phyloP scores from a whole-genome alignment of 2,329 filamentous ascomycete genomes.

The Onygena corvina region DNA sequence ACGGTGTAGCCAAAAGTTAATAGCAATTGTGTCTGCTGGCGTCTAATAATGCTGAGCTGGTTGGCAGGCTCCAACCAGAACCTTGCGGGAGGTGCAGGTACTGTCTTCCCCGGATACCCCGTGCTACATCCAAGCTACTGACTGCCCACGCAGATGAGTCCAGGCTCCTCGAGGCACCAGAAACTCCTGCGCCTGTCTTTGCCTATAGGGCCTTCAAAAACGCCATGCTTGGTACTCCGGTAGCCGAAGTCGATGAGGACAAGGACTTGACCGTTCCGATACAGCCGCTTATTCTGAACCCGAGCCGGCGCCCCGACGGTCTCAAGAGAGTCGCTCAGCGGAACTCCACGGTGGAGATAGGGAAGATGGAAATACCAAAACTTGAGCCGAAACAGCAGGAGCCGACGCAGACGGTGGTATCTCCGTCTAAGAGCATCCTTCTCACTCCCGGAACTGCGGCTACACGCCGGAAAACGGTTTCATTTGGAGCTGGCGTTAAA shows the following conservation, averaged over 20 bases:
- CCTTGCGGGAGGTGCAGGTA: conserved; percentile 22
- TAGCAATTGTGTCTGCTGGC: background rate
- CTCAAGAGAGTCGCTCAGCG: conserved; percentile 15
- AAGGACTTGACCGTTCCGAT: conserved; percentile 17
- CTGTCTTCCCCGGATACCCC: conserved; percentile 11
- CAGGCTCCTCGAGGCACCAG: conserved; percentile 42
- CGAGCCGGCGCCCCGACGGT: conserved; percentile 6
- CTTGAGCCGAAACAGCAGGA: conserved; percentile 13
- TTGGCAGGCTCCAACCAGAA: conserved; percentile 22
- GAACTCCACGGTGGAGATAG: conserved; percentile 12
- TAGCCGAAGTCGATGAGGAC: conserved; percentile 40
- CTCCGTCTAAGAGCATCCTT: conserved; percentile 52
- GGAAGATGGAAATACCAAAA: conserved; percentile 5
- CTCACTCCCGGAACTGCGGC: conserved; percentile 49
- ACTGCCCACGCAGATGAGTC: conserved; percentile 11
- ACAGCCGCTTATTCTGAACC: conserved; percentile 12
- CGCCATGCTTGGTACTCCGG: conserved; percentile 43
- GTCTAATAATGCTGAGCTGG: conserved; percentile 25
- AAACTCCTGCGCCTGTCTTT: conserved; percentile 55
- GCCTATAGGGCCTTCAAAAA: conserved; percentile 54
- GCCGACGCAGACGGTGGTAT: conserved; percentile 26
- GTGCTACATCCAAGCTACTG: conserved; percentile 4
- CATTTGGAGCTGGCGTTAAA: conserved; percentile 46
- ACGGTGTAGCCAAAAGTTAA: background rate
- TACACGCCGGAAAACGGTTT: conserved; percentile 48